Conservation (phyloP, 2,329 filamentous ascomycete genomes). For the Diaporthe destruens region DNA sequence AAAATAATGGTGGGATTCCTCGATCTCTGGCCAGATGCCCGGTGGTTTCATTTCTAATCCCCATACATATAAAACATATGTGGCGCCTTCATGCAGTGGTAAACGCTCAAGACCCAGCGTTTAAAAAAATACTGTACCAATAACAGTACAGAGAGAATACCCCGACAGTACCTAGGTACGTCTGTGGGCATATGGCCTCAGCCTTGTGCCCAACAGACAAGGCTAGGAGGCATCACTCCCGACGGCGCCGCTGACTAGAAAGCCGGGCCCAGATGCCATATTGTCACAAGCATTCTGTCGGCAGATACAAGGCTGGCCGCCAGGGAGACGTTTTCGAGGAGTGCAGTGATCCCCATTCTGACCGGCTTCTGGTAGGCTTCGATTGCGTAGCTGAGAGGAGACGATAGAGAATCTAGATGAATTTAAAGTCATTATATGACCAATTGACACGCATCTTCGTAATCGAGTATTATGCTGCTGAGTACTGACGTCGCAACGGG, state of each 20-base stretch:
- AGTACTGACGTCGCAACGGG: neutral
- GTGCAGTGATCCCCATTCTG: slow-evolving; percentile 2
- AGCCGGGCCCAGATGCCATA: slow-evolving; percentile 61
- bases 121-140: too few relatives aligned
- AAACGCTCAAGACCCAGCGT: too few relatives aligned
- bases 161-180: too few relatives aligned
- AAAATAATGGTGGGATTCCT: slow-evolving; percentile 63
- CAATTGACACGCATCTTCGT: neutral
- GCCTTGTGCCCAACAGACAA: too few relatives aligned
- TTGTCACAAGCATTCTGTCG: slow-evolving; percentile 53
- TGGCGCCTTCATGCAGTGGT: too few relatives aligned
- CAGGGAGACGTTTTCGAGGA: neutral
- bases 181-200: too few relatives aligned
- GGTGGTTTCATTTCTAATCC: too few relatives aligned
- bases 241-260: too few relatives aligned
- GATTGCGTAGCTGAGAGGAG: neutral
- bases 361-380: neutral
- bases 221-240: too few relatives aligned
- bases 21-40: slow-evolving; percentile 58
- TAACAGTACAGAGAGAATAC: too few relatives aligned
- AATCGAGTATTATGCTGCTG: neutral
- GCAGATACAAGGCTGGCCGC: neutral
- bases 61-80: too few relatives aligned
- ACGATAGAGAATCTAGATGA: neutral
- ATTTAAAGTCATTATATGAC: slow-evolving; percentile 12